Evolutionary conservation across 1,284 basidiomycete genomes (phyloP), one percentile per base, ranked within the genome.

Genomic region (Pseudozyma sp.): DNA sequence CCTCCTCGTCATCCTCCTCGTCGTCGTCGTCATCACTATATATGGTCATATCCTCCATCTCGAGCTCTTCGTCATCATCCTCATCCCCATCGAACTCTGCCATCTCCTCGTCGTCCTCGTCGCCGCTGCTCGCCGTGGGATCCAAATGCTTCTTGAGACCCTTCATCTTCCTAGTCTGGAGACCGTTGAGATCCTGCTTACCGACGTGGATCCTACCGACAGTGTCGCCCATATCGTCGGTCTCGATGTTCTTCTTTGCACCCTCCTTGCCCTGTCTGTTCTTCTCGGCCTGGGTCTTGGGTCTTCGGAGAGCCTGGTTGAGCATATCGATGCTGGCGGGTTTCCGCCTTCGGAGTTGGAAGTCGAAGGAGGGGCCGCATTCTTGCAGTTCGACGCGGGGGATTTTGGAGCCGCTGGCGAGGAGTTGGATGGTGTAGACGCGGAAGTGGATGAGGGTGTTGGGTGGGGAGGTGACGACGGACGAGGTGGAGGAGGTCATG

Each of bases 141-240:
- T 67, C 62, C 19, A 68, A 46, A 51, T 69, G 71, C 37, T 86
- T 84, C 83, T 91, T 93, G 75, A 96, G 84, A 13, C 92, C 94
- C 86, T 94, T 95, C 92, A 95, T 94, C 87, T 94, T 95, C 81
- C 92, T 88, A 68, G 90, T 91, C 88, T 97, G 94, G 85, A 99
- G 83, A 86, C 89, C 92, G 75, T 84, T 86, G 77, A 99, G 85
- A 85, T 99, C 94, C 87, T 99, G 96, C 85, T 90, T 92, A 61
- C 88, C 93, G 49, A 99, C 85, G 85, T 98, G 96, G 54, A 99
- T 89, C 66, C 90, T 88, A 49, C 95, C 96, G 73, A 96, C 89
- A 86, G 95, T 86, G 85, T 99, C 94, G 62, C 96, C 96, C 96
- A 98, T 97, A 85, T 94, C 94, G 87, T 99, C 96, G 72, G 94